These are phyloP conservation scores for Passalora sequoiae DNA, from an alignment of 2,329 filamentous ascomycete genomes.

Conservation along the genomic window DNA sequence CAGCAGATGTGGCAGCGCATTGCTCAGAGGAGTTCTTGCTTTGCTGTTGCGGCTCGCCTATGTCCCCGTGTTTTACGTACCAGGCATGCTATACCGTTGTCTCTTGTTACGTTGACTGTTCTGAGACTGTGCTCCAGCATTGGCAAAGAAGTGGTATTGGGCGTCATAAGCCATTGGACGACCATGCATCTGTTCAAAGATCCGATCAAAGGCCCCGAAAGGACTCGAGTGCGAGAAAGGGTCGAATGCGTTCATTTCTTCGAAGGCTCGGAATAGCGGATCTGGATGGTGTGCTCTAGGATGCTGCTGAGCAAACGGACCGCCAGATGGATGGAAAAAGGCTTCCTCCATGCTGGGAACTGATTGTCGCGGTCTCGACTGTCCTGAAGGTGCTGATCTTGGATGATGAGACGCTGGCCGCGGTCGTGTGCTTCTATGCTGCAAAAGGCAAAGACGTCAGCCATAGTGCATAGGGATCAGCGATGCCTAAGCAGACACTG, in stretches of 20 bases:
- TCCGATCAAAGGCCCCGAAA: conserved; percentile 16
- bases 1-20: too few species aligned
- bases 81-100: conserved; percentile 14
- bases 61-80: too few species aligned
- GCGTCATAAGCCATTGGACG: conserved; percentile 8
- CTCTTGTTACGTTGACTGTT: conserved; percentile 14
- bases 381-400: conserved; percentile 6
- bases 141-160: conserved; percentile 21
- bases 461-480: too few species aligned
- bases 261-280: conserved; percentile 19
- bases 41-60: too few species aligned
- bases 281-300: conserved; percentile 11
- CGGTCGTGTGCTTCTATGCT: conserved; percentile 11
- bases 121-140: conserved; percentile 12
- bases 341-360: conserved; percentile 13
- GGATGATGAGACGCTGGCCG: conserved; percentile 10
- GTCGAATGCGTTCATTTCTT: conserved; percentile 15
- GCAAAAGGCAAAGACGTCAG: too few species aligned
- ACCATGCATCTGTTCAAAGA: conserved; percentile 12
- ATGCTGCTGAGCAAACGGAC: conserved; percentile 6
- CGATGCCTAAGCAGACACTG: too few species aligned
- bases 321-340: conserved; percentile 16
- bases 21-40: too few species aligned
- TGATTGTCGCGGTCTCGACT: conserved; percentile 5
- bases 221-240: conserved; percentile 8